Conservation (phyloP, 768 basidiomycete genomes). For the Russula dissimulans region DNA sequence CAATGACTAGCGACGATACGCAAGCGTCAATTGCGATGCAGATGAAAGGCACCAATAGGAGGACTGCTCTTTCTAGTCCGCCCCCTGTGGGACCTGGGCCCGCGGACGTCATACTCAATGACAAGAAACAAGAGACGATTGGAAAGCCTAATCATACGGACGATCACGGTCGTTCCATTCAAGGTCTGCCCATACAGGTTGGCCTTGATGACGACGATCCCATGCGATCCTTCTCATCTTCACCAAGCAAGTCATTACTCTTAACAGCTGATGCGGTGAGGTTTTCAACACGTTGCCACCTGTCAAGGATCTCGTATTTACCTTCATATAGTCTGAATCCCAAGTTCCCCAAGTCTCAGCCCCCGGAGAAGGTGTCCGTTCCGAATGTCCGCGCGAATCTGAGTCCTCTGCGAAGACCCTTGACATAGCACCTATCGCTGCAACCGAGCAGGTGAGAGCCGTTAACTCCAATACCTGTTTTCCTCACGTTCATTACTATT, state of each 20-base stretch:
- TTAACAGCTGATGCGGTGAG: neutral
- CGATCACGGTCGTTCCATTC: neutral
- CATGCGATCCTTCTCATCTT: slow-evolving; percentile 14
- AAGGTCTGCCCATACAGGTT: neutral
- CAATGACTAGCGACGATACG: neutral
- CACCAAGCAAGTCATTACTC: neutral
- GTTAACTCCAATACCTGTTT: neutral
- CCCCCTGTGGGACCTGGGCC: neutral
- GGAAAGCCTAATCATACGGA: neutral
- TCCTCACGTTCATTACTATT: neutral
- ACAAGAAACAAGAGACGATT: neutral
- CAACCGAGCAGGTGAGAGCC: neutral
- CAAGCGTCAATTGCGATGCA: neutral
- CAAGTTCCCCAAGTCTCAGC: too few species aligned
- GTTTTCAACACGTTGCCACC: neutral
- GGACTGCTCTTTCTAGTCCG: neutral
- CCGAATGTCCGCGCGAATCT: neutral
- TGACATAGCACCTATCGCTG: neutral
- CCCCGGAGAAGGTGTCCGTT: neutral
- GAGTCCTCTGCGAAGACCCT: neutral
- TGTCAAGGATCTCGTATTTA: neutral
- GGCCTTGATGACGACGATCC: slow-evolving; percentile 8
- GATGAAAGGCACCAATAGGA: slow-evolving; percentile 1
- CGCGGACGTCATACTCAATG: neutral
- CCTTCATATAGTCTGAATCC: neutral